A percentile compares a stretch with the other conserved stretches of the same genome.
These are phyloP conservation scores for Lichenothelia convexa DNA, from an alignment of 495 filamentous ascomycete genomes.

Conservation along the genomic window DNA sequence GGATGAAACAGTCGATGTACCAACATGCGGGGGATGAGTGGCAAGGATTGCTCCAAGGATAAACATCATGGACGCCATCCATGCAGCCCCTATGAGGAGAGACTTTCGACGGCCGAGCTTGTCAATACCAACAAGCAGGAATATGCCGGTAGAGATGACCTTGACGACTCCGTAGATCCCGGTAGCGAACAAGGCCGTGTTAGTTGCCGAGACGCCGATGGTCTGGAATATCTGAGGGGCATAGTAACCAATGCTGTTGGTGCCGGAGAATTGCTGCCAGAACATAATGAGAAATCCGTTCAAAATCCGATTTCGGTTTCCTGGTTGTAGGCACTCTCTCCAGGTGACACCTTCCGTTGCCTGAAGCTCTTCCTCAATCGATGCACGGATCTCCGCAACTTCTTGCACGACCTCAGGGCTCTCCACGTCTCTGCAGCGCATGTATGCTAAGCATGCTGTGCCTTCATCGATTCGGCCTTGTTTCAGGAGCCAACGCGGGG, in stretches of 20 bases:
- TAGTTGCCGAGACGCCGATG: background rate
- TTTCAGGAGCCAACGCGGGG: conserved; percentile 9
- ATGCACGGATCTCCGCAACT: conserved; percentile 7
- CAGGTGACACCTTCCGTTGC: conserved; percentile 6
- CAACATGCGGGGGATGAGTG: conserved; percentile 3
- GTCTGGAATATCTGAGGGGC: conserved; percentile 2
- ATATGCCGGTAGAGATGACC: background rate
- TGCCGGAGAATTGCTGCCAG: conserved; percentile 5
- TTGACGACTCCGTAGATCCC: background rate
- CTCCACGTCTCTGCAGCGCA: no score
- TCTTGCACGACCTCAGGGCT: conserved; percentile 6
- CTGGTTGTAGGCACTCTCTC: conserved; percentile 3
- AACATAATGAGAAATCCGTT: background rate
- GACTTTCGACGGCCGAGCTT: background rate
- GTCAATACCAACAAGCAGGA: background rate
- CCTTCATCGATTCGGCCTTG: conserved; percentile 10
- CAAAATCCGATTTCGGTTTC: conserved; percentile 3
- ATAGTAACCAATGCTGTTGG: conserved; percentile 7
- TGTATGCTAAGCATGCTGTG: no score
- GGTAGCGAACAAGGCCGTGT: background rate
- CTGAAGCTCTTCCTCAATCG: conserved; percentile 6
- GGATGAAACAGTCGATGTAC: conserved; percentile 1
- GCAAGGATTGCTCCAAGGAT: conserved; percentile 5
- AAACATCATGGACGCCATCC: conserved; percentile 9
- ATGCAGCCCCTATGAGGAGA: no score